These are phyloP conservation scores for Lachancea mirantina DNA, from an alignment of 805 yeast genomes.

Conservation along the genomic window DNA sequence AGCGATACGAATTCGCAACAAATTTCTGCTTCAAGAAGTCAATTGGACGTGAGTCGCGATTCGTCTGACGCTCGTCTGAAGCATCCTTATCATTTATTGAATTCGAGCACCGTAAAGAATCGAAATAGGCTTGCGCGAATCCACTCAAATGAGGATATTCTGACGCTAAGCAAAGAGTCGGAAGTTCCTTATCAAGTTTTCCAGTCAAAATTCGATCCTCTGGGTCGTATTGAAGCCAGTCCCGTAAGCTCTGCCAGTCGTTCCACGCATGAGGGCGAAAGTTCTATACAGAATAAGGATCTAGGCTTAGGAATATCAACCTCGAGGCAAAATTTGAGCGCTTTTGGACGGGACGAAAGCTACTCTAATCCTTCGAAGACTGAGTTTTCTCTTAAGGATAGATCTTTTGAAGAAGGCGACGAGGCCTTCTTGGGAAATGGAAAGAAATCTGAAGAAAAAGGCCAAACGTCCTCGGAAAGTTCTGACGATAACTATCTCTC, in stretches of 20 bases:
- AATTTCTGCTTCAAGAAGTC: neutral
- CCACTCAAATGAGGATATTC: slow-evolving; percentile 25
- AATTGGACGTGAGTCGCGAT: neutral
- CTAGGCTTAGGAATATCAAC: neutral
- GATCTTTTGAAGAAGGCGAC: slow-evolving; percentile 9
- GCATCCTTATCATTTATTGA: slow-evolving; percentile 6
- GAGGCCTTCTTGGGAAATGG: slow-evolving; percentile 1
- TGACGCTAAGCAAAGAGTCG: slow-evolving; percentile 13
- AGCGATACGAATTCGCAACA: neutral
- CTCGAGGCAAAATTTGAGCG: no score
- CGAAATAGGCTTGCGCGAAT: slow-evolving; percentile 26
- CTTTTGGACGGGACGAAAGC: no score
- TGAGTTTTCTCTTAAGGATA: no score
- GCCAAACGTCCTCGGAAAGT: slow-evolving; percentile 9
- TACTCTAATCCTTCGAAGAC: no score
- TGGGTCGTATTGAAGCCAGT: neutral
- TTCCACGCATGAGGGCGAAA: neutral
- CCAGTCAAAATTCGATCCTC: slow-evolving; percentile 1
- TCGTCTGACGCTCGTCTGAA: slow-evolving; percentile 3
- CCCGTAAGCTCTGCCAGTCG: no score
- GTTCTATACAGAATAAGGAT: neutral
- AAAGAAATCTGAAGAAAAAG: slow-evolving; percentile 9
- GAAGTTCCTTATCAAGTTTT: slow-evolving; percentile 4
- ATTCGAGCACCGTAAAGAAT: slow-evolving; percentile 15
- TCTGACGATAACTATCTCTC: slow-evolving; percentile 18